Evolutionary conservation across 2,329 filamentous ascomycete genomes (phyloP), one percentile per base, ranked within the genome.

Genomic region (Curvularia sp.): DNA sequence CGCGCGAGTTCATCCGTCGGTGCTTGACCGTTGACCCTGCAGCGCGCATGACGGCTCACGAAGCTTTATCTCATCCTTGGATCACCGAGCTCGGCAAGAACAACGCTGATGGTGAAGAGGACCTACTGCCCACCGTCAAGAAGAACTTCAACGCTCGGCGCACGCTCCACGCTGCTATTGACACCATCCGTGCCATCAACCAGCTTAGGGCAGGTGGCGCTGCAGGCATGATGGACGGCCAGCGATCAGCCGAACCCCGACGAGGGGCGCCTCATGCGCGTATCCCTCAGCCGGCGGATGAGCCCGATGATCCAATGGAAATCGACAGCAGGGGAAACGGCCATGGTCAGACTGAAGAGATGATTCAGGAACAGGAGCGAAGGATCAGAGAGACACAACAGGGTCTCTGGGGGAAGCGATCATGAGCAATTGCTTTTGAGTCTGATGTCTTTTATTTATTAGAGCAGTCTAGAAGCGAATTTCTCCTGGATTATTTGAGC

Each of bases 1-100:
- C 94, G 42, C 91, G 96, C 71, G 91, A 96, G 68, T 99, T 99
- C 78, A 97, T 99, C 80, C 88, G 89, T 68, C 86, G 88, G 63
- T 99, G 95, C 75, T 84, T 99, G 54, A 98, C 95, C 39, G 90
- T 97, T 74, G 93, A 98, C 74, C 91, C 93, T 2, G 85, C 85
- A 58, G 86, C 88, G 67, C 91, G 95, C 69, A 95, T 98, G 86
- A 97, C 94, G 1, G 90, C 94, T 8, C 93, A 98, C 78, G 91
- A 88, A 76, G 87, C 87, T 2, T 81, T 89, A 3, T 84, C 84
- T 46, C 87, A 89, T 66, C 80, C 83, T n/a, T 89, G 86, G 86
- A 85, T 89, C 67, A 85, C 84, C 53, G 83, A 84, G 30, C 81
- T 84, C 1, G 80, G 82, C 57, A 81, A 82, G 60, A 79, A 78